Evolutionary conservation across 306 rosid genomes (phyloP).

Genomic region (Fragaria nilgerrensis): DNA sequence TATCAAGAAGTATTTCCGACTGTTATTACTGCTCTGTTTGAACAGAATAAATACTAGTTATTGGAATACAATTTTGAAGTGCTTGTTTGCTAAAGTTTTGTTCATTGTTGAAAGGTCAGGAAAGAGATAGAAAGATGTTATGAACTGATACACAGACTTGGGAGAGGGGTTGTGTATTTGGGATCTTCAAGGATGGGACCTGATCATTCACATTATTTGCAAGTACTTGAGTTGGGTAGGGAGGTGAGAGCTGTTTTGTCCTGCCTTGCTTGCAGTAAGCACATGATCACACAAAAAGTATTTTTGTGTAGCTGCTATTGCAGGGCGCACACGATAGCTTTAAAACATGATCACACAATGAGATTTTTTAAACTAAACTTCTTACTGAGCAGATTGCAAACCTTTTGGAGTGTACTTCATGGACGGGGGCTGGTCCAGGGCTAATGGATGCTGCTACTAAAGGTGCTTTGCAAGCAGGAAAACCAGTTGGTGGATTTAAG

Average conservation of each 20-base stretch:
- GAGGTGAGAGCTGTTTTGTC: constrained; percentile 56
- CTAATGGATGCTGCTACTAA: constrained; percentile 89
- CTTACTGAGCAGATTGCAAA: constrained; percentile 54
- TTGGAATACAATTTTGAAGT: constrained; percentile 2
- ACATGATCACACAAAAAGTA: background rate
- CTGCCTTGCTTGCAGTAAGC: background rate
- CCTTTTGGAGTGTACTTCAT: constrained; percentile 83
- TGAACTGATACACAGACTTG: constrained; percentile 71
- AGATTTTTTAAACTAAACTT: background rate
- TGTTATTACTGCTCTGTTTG: background rate
- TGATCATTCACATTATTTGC: constrained; percentile 64
- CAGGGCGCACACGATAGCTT: background rate
- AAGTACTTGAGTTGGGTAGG: constrained; percentile 60
- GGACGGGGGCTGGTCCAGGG: constrained; percentile 96
- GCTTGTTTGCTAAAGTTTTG: constrained; percentile 1
- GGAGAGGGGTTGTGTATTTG: constrained; percentile 82
- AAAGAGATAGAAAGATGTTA: constrained; percentile 80
- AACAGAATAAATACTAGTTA: background rate
- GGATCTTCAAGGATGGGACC: constrained; percentile 91
- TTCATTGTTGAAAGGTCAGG: constrained; percentile 52
- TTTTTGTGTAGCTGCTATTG: background rate
- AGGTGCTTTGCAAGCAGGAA: constrained; percentile 77
- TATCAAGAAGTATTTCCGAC: background rate
- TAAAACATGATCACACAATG: background rate
- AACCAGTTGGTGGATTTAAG: constrained; percentile 83